phyloP scores from a whole-genome alignment of 768 basidiomycete species.

The Candolleomyces efflorescens region DNA sequence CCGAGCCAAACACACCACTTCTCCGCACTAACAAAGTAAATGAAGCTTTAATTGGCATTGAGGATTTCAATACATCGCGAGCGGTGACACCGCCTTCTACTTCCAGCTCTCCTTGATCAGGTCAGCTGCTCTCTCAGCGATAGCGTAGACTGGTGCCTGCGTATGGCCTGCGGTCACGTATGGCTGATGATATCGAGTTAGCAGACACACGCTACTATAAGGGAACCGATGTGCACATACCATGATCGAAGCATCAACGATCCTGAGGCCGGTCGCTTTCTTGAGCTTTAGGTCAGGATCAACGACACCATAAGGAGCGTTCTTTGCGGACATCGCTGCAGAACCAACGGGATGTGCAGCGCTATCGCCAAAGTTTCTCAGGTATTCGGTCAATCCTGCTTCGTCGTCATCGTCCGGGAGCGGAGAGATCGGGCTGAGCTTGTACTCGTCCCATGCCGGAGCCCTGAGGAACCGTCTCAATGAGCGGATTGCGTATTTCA shows the following conservation, averaged over 20 bases:
- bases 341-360: slow-evolving; percentile 7
- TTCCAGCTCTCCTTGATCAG: slow-evolving; percentile 4
- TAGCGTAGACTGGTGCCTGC: slow-evolving; percentile 9
- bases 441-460: slow-evolving; percentile 5
- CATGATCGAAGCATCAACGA: slow-evolving; percentile 13
- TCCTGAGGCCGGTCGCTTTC: slow-evolving; percentile 7
- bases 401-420: slow-evolving; percentile 4
- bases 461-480: slow-evolving; percentile 4
- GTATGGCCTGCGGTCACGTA: slow-evolving; percentile 3
- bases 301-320: slow-evolving; percentile 9
- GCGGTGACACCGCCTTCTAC: background rate
- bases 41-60: too few species aligned
- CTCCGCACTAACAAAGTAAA: too few species aligned
- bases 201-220: background rate
- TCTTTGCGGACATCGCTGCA: slow-evolving; percentile 9
- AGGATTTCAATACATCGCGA: too few species aligned
- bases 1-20: too few species aligned
- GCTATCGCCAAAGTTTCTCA: background rate
- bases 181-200: background rate
- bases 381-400: slow-evolving; percentile 2
- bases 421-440: background rate
- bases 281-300: slow-evolving; percentile 13
- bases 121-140: slow-evolving; percentile 11
- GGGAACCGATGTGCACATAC: background rate
- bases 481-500: background rate